Evolutionary conservation across 768 basidiomycete genomes (phyloP).

Genomic region (Lentinula edodes): DNA sequence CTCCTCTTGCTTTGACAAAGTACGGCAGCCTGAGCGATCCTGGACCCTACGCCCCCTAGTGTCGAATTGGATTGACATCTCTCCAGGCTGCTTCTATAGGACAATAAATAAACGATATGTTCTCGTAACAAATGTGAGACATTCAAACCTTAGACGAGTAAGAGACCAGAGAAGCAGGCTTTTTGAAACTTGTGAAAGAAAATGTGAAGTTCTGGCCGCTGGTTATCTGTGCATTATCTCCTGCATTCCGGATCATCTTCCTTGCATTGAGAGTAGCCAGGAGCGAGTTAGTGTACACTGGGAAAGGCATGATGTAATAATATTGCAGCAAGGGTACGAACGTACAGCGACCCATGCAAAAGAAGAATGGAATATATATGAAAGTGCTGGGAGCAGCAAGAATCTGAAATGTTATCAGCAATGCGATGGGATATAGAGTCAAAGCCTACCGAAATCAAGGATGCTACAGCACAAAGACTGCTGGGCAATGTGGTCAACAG

Average conservation of each 20-base stretch:
- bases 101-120: not conserved
- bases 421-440: not conserved
- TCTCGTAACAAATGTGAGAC: not conserved
- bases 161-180: constrained; percentile 4
- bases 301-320: not conserved
- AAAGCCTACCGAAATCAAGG: constrained; percentile 36
- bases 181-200: constrained; percentile 4
- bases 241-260: constrained; percentile 27
- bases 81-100: constrained; percentile 13
- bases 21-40: not conserved
- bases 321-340: constrained; percentile 1
- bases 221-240: constrained; percentile 26
- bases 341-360: constrained; percentile 44
- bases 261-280: constrained; percentile 48
- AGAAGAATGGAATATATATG: constrained; percentile 48
- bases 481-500: not conserved
- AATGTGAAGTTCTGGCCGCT: constrained; percentile 9
- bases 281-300: constrained; percentile 51
- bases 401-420: constrained; percentile 29
- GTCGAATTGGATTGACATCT: constrained; percentile 31
- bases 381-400: constrained; percentile 28
- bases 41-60: constrained; percentile 14
- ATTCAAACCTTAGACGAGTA: constrained; percentile 9
- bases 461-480: constrained; percentile 41
- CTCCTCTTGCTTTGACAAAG: not conserved